Evolutionary conservation across 106 monocot species (phyloP).

Genomic region (Dendrobium catenatum): DNA sequence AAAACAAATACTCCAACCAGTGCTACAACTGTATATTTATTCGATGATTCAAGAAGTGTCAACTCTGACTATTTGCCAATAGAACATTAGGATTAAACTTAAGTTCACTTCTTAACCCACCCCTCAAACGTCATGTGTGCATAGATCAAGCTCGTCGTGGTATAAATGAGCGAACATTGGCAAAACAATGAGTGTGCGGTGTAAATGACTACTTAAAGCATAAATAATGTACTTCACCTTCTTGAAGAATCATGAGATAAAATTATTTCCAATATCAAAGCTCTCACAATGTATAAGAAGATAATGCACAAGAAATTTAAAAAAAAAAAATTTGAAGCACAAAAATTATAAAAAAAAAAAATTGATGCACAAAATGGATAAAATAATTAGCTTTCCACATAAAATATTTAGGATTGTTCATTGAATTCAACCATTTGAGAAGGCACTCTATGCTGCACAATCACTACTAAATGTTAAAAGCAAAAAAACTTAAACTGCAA

Average conservation of each 20-base stretch:
- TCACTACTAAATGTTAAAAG: background rate
- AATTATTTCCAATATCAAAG: background rate
- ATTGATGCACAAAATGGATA: conserved; percentile 2
- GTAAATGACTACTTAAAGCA: background rate
- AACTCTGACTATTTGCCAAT: too few relatives aligned
- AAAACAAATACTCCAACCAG: too few relatives aligned
- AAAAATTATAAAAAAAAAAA: background rate
- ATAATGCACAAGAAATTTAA: background rate
- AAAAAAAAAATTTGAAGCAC: background rate
- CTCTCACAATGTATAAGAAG: background rate
- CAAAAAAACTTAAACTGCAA: background rate
- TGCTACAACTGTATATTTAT: too few relatives aligned
- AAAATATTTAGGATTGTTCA: background rate
- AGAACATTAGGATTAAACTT: too few relatives aligned
- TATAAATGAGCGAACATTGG: too few relatives aligned
- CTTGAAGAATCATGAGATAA: background rate
- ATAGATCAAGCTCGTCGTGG: too few relatives aligned
- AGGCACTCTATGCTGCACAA: background rate
- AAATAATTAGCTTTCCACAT: background rate
- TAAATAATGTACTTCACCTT: background rate
- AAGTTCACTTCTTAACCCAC: too few relatives aligned
- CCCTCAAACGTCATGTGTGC: too few relatives aligned
- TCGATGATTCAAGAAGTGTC: too few relatives aligned
- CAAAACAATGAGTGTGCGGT: background rate
- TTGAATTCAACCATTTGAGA: background rate